Evolutionary conservation across 257 asterid species (phyloP).

Genomic region (Gentiana straminea): DNA sequence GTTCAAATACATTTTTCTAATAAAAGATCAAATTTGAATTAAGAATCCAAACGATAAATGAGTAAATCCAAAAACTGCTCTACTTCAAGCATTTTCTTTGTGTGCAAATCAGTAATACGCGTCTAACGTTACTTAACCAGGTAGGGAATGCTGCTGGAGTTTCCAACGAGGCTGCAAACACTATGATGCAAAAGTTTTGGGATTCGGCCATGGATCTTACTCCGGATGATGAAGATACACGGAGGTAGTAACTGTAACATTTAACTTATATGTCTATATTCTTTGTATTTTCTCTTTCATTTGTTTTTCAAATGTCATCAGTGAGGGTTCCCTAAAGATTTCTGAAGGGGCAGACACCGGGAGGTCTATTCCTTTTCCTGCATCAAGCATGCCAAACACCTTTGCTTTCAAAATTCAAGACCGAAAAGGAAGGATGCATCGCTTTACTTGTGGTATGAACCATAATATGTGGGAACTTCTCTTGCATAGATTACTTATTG

Average conservation of each 20-base stretch:
- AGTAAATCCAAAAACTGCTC: not conserved
- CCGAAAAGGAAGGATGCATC: slow-evolving; percentile 76
- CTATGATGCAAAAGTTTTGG: slow-evolving; percentile 92
- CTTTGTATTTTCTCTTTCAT: slow-evolving; percentile 13
- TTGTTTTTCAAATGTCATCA: slow-evolving; percentile 32
- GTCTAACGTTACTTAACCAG: slow-evolving; percentile 24
- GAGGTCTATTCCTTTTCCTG: slow-evolving; percentile 35
- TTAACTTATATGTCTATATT: not conserved
- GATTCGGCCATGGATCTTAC: slow-evolving; percentile 87
- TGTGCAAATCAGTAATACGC: not conserved
- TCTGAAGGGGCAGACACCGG: slow-evolving; percentile 75
- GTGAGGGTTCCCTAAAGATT: slow-evolving; percentile 68
- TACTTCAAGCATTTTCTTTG: not conserved
- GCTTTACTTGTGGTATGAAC: slow-evolving; percentile 71
- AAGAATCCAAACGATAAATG: too few species aligned
- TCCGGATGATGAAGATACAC: slow-evolving; percentile 74
- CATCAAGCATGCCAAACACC: slow-evolving; percentile 35
- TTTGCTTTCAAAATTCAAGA: slow-evolving; percentile 92
- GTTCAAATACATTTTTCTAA: not conserved
- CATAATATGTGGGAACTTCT: too few species aligned
- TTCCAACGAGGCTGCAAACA: slow-evolving; percentile 54
- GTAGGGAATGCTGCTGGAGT: slow-evolving; percentile 73
- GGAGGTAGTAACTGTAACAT: slow-evolving; percentile 30
- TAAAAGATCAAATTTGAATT: too few species aligned
- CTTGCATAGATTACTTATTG: too few species aligned